Evolutionary conservation across 2,329 filamentous ascomycete species (phyloP), one percentile per base, ranked within the genome.

Genomic region (Cucurbitaria berberidis): DNA sequence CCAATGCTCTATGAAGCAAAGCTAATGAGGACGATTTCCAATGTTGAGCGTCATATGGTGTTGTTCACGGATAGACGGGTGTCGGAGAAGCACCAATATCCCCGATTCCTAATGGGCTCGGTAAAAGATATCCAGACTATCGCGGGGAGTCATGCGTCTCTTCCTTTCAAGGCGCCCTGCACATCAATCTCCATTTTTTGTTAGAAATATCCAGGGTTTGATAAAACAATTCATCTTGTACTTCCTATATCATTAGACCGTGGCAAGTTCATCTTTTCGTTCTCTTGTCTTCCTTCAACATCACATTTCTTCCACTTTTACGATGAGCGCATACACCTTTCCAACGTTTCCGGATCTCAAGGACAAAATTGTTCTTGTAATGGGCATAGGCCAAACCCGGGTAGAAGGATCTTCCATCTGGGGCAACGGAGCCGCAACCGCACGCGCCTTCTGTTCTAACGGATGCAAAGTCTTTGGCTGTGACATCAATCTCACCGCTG

Each of bases 371-470:
- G 53, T 41, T 21, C 57, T 60, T 18, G 19, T 59, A 5, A 46
- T 44, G 15, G 57, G 57, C 15, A 48, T 60, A 16, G 57, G 57
- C 19, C 57, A 60, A 38, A 46, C 40, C 24, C 42, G 49, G 1
- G 26, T 26, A 21, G 26, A 16, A 19, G 30, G 44, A 3, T n/a
- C 24, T 8, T 19, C 27, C 3, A 41, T 40, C 22, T 60, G 57
- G 57, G 57, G 57, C 15, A 60, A 52, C 32, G 57, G 57, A 15
- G 53, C 49, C 15, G 53, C 57, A 26, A 53, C 27, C 11, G 53
- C 57, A 5, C 47, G 48, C 4, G 18, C 24, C 5, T 45, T 60
- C n/a, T 15, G 35, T 3, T 38, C 41, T 5, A 53, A 55, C 8
- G 54, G 54, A 9, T 42, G 29, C 39, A 41, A 35, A 32, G 32